These are phyloP conservation scores for Porphyrellus cyaneotinctus DNA, from an alignment of 768 basidiomycete species.

Conservation along the genomic window DNA sequence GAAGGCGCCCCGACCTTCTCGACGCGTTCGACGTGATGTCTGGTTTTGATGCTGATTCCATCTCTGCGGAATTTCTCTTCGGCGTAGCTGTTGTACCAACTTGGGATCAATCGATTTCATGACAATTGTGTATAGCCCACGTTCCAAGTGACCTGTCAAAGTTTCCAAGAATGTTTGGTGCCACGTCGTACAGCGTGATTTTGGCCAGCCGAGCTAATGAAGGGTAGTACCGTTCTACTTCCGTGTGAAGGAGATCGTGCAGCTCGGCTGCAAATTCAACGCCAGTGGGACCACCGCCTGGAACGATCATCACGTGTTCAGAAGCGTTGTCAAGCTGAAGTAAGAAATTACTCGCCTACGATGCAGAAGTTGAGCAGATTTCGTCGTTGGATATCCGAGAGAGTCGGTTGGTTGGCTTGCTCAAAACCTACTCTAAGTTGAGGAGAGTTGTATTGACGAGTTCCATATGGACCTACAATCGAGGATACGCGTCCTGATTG, in stretches of 20 bases:
- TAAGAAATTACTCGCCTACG: constrained; percentile 54
- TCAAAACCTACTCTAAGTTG: constrained; percentile 56
- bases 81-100: constrained; percentile 46
- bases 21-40: constrained; percentile 69
- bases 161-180: constrained; percentile 65
- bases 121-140: constrained; percentile 34
- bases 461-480: constrained; percentile 46
- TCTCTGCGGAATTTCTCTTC: constrained; percentile 69
- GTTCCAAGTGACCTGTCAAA: constrained; percentile 67
- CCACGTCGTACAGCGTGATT: constrained; percentile 82
- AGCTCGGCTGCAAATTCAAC: constrained; percentile 84
- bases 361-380: constrained; percentile 83
- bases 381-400: constrained; percentile 69
- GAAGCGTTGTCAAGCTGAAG: not conserved
- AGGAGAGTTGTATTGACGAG: not conserved
- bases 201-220: constrained; percentile 56
- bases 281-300: constrained; percentile 74
- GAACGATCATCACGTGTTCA: constrained; percentile 3
- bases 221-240: constrained; percentile 61
- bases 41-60: constrained; percentile 67
- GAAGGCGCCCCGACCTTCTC: constrained; percentile 41
- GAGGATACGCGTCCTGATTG: constrained; percentile 67
- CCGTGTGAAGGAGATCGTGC: constrained; percentile 69
- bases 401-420: constrained; percentile 76
- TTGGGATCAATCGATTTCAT: constrained; percentile 1